phyloP scores from a whole-genome alignment of 2,329 filamentous ascomycete species.

The Cytospora piceae region DNA sequence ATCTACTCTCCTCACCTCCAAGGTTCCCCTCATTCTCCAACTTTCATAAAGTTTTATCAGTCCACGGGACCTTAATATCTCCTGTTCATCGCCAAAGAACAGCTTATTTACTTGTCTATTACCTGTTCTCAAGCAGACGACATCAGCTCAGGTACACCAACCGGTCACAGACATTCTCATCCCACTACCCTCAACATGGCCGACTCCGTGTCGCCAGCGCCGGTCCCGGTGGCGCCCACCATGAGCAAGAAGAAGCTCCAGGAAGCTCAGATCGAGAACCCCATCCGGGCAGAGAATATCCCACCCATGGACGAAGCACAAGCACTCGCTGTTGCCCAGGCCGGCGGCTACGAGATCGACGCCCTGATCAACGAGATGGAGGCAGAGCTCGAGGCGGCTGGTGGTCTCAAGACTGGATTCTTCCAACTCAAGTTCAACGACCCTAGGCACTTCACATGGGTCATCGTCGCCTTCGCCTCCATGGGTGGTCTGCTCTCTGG shows the following conservation, averaged over 20 bases:
- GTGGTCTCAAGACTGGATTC: slow-evolving; percentile 41
- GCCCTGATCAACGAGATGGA: slow-evolving; percentile 48
- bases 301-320: slow-evolving; percentile 38
- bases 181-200: slow-evolving; percentile 18
- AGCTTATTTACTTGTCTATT: not conserved
- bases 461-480: slow-evolving; percentile 72
- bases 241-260: slow-evolving; percentile 29
- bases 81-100: not conserved
- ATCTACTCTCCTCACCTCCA: not conserved
- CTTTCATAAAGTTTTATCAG: not conserved
- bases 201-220: slow-evolving; percentile 24
- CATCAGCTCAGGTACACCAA: not conserved
- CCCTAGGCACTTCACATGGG: slow-evolving; percentile 67
- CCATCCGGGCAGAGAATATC: slow-evolving; percentile 28
- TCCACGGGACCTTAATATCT: not conserved
- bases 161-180: not conserved
- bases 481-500: slow-evolving; percentile 76
- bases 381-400: slow-evolving; percentile 41
- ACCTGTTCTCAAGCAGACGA: not conserved
- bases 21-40: not conserved
- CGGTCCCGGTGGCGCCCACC: slow-evolving; percentile 24
- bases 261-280: slow-evolving; percentile 35
- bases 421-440: slow-evolving; percentile 64
- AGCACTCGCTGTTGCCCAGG: slow-evolving; percentile 43
- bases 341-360: slow-evolving; percentile 43